Percentiles rank a stretch among this genome's conserved stretches.
Conservation (phyloP, 257 asterid species). For the Rhazya stricta region DNA sequence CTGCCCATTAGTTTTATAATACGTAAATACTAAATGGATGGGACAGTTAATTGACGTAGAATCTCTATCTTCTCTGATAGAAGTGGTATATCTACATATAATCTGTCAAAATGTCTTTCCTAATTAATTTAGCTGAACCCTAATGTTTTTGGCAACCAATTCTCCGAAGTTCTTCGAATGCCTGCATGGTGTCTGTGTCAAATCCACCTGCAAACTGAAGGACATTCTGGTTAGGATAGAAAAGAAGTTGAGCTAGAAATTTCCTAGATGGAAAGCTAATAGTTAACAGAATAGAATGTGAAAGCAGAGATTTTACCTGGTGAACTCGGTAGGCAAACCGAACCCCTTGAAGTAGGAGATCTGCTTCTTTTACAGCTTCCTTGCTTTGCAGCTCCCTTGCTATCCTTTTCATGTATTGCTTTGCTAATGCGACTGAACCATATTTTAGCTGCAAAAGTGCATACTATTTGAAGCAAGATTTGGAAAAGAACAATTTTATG, state of each 20-base stretch:
- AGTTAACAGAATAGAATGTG: too few species aligned
- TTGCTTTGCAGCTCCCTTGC: slow-evolving; percentile 55
- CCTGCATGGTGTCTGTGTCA: slow-evolving; percentile 59
- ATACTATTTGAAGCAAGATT: neutral
- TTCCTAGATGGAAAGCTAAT: neutral
- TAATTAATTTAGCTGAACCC: neutral
- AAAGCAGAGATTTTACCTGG: slow-evolving; percentile 42
- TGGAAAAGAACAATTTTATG: neutral
- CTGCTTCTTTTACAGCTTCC: slow-evolving; percentile 33
- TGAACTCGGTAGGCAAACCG: slow-evolving; percentile 71
- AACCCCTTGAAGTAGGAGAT: slow-evolving; percentile 34
- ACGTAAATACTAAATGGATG: neutral
- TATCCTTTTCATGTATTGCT: slow-evolving; percentile 66
- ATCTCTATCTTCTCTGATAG: neutral
- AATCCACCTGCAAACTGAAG: slow-evolving; percentile 86
- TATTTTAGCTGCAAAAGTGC: slow-evolving; percentile 50
- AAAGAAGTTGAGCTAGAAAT: neutral
- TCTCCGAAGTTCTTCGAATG: slow-evolving; percentile 51
- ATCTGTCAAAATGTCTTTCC: neutral
- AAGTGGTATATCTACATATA: neutral
- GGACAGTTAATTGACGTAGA: neutral
- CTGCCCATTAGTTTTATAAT: too few species aligned
- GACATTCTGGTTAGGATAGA: neutral
- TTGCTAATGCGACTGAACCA: slow-evolving; percentile 58
- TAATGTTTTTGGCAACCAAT: slow-evolving; percentile 6